A percentile compares a stretch with the other conserved stretches of the same genome.
phyloP scores from a whole-genome alignment of 345 rosid genomes.

The Populus ilicifolia region DNA sequence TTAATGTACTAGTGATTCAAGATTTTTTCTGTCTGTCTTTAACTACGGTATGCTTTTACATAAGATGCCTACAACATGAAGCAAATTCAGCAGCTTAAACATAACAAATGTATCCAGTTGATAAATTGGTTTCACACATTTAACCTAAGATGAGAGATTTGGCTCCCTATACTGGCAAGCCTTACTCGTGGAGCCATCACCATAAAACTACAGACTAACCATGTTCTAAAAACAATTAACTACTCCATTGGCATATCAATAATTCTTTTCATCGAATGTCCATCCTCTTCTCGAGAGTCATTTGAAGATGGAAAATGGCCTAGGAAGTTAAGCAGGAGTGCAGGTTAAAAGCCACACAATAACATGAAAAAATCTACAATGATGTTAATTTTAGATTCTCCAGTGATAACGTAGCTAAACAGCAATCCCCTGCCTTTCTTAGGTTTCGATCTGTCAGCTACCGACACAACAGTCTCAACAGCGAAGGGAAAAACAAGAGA shows the following conservation, averaged over 20 bases:
- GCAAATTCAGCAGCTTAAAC: not conserved
- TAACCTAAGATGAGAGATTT: not conserved
- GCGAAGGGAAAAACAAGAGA: not conserved
- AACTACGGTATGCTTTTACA: not conserved
- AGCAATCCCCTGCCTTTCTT: not conserved
- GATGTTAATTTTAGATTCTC: not conserved
- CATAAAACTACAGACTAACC: not conserved
- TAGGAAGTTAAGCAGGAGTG: not conserved
- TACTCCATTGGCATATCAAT: not conserved
- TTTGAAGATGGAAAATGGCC: not conserved
- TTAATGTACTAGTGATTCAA: not conserved
- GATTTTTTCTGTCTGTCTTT: not conserved
- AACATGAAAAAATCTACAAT: not conserved
- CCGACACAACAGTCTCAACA: slow-evolving; percentile 5
- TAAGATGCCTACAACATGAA: not conserved
- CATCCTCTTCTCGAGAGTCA: not conserved
- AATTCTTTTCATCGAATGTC: not conserved
- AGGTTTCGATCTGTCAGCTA: not conserved
- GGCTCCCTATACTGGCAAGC: not conserved
- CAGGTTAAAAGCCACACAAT: not conserved
- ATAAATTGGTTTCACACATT: not conserved
- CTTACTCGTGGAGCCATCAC: not conserved
- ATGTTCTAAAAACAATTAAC: not conserved
- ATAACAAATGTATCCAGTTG: not conserved
- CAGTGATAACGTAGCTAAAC: not conserved